Evolutionary conservation across 805 yeast species (phyloP), one percentile per base, ranked within the genome.

Genomic region (Phaffomyces thermotolerans): DNA sequence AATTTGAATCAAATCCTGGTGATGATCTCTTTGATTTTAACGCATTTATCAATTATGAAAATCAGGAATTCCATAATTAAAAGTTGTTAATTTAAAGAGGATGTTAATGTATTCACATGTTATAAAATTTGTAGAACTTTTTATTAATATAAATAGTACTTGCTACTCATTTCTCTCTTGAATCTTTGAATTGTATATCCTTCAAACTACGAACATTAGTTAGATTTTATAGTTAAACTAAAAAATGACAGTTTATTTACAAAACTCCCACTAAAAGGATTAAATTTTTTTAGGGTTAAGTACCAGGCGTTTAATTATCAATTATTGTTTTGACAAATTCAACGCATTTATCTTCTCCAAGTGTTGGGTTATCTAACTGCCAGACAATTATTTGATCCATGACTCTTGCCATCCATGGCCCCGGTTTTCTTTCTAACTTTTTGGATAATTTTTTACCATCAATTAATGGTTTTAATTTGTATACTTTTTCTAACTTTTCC

Each of bases 321-420:
- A 63, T 36, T 18, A 58, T 53, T 2, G 47, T 39, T 44, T 58
- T 60, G 15, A 66, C 48, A 48, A 52, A 75, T 14, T 65, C 72
- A 36, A 81, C 47, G 57, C 88, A 73, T 23, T 84, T 84, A 2
- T 73, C 78, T 40, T 65, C 67, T 0, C 71, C 59, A 8, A 71
- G 71, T 0, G 54, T 57, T 1, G 95, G 95, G 53, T 88, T 62
- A 50, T 82, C 89, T 43, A 90, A 66, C 64, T 90, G 96, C 89
- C 90, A 85, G 17, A 70, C 62, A 29, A 87, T 60, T 6, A 85
- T 70, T 37, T 71, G 62, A 7, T 77, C 76, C 46, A 78, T 72
- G 8, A 80, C 63, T 8, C 62, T 63, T 8, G 76, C 69, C 73
- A 91, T 70, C 96, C 97, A 89, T 6, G 90, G 89, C 0, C 99